Percentiles rank a stretch among this genome's conserved stretches.
phyloP scores from a whole-genome alignment of 2,329 filamentous ascomycete genomes.

The Sarocladium oryzae region DNA sequence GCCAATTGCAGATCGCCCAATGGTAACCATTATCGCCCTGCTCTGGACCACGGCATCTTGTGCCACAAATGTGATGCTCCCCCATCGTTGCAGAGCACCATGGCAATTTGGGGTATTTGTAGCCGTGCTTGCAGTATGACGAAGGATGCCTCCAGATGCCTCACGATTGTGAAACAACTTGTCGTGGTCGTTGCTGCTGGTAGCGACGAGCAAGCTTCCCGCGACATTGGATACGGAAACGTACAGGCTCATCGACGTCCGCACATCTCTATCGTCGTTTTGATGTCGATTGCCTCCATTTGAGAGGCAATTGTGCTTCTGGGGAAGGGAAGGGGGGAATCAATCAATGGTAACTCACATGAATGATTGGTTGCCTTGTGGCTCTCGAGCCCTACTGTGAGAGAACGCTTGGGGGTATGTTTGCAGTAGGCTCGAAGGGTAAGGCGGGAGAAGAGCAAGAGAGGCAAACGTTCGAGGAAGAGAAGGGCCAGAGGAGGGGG shows the following conservation, averaged over 20 bases:
- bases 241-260: not conserved
- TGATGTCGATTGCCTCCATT: not conserved
- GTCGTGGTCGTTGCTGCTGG: not conserved
- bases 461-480: slow-evolving; percentile 5
- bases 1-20: slow-evolving; percentile 6
- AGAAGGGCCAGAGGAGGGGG: slow-evolving; percentile 9
- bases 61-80: not conserved
- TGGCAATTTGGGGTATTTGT: not conserved
- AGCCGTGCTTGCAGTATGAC: slow-evolving; percentile 1
- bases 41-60: not conserved
- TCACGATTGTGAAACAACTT: not conserved
- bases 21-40: not conserved
- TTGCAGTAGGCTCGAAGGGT: slow-evolving; percentile 10
- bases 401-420: slow-evolving; percentile 7
- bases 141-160: slow-evolving; percentile 1
- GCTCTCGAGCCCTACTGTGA: slow-evolving; percentile 3
- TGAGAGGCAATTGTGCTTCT: not conserved
- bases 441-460: slow-evolving; percentile 9
- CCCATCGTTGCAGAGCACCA: not conserved
- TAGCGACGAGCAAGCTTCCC: not conserved
- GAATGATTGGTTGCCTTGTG: not conserved
- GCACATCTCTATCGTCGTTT: not conserved
- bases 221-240: not conserved
- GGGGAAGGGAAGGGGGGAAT: not conserved
- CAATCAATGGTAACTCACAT: not conserved